Base-by-base conservation (phyloP, 1,284 basidiomycete genomes). In the Volvariella surrecta region DNA sequence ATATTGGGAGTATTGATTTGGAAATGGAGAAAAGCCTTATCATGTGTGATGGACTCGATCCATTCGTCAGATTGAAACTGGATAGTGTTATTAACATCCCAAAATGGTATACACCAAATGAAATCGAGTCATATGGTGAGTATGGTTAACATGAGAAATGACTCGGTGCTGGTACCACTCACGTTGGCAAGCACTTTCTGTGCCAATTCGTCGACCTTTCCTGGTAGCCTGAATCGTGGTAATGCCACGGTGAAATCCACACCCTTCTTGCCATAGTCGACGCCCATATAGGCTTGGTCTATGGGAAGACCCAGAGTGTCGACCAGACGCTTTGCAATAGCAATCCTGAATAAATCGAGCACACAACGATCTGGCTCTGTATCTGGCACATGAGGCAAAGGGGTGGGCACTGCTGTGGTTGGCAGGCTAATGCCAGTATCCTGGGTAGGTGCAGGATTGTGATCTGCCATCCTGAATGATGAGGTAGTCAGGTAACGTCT, bases 211-310 rank as follows among this genome's bases (percentile, higher is more conserved):
- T 89, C 82, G 1, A 86, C 74, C 57, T 95, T 95, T 32, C 82
- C 89, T 3, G 82, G 81, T 40, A 97, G 71, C 52, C 89, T 76
- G 68, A 95, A 98, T 45, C 95, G 77, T 19, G 94, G 90, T 34
- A 98, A 64, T 3, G 96, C 93, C 22, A 99, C 77, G 0, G 88
- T 89, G 54, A 96, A 92, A 66, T 99, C 95, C 38, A 78, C 82
- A 13, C 87, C 89, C 65, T 95, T 94, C 67, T 92, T 93, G 39
- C 89, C 89, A 52, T 85, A 86, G 61, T 94, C 88, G 3, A 97
- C 86, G 11, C 88, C 94, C 20, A 74, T 63, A 60, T 87, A 95
- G 0, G 82, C 88, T 56, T 90, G 72, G 39, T 86, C 82, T 17
- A 88, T 54, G 0, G 82, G 75, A 46, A 92, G 66, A 13, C 77